Base-by-base conservation (phyloP, 2,329 filamentous ascomycete species). In the Trichoderma lentiforme region DNA sequence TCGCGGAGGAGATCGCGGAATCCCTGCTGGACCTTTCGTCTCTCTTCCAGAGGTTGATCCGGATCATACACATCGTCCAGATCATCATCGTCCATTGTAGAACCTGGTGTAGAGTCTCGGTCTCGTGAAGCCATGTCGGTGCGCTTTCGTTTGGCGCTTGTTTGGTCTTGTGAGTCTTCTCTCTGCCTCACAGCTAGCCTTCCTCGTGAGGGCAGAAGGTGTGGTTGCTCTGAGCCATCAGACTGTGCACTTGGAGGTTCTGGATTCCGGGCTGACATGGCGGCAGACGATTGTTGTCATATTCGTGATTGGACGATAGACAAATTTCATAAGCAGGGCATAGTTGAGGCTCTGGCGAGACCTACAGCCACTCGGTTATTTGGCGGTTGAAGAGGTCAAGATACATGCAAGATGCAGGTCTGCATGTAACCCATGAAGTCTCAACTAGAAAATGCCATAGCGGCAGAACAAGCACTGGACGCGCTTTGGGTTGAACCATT, bases 1-100 rank as follows among this genome's bases (percentile, higher is more conserved):
- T 82, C 80, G 39, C 83, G 92, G 79, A 82, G 84, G n/a, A 97
- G 84, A 57, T 91, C 89, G 74, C 95, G 88, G 72, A 94, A 86
- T 11, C 86, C 87, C 71, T 89, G 89, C 73, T 94, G 92, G 39
- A 97, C 83, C 68, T 85, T 83, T 28, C 95, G 88, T 53, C 94
- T 89, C 80, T 94, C 88, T 57, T 92, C 88, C 14, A 92, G 85
- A 71, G 93, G 86, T 79, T 98, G 95, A 73, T 97, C 91, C 0
- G 94, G 95, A 78, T 98, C 92, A 80, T 95, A 97, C 6, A 85
- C 84, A 24, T 88, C 85, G 21, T 73, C 72, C 11, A 21, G 15
- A 43, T 73, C 69, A 36, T 51, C 28, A 15, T 74, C 53, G 8
- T 73, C 72, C 63, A 57, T 36, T 73, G 74, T 57, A 21, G 60